phyloP scores from a whole-genome alignment of 768 basidiomycete genomes.

The Mycena indigotica region DNA sequence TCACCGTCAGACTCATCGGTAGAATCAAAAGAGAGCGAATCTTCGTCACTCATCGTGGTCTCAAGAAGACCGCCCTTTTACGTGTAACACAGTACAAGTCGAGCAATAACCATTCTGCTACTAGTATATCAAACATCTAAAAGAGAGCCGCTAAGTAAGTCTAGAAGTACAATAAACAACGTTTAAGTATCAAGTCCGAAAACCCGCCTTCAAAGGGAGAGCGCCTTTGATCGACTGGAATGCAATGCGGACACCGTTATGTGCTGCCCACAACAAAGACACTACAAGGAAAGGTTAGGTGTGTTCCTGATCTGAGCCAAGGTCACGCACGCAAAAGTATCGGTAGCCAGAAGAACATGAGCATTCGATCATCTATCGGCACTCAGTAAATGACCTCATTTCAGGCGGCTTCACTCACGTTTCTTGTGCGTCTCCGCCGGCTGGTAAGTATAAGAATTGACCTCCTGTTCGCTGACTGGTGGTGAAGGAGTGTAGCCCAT shows the following conservation, averaged over 20 bases:
- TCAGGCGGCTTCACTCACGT: constrained; percentile 48
- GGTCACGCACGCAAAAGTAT: constrained; percentile 70
- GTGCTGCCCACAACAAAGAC: constrained; percentile 63
- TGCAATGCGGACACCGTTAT: constrained; percentile 55
- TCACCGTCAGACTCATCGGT: not conserved
- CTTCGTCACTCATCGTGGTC: constrained; percentile 1
- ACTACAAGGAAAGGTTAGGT: constrained; percentile 39
- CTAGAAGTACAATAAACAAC: constrained; percentile 5
- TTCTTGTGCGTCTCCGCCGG: constrained; percentile 66
- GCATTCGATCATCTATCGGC: constrained; percentile 76
- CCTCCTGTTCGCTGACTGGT: constrained; percentile 63
- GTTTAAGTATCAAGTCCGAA: constrained; percentile 33
- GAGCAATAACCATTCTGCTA: not conserved
- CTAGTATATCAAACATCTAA: not conserved
- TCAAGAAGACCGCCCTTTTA: not conserved
- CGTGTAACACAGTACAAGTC: not conserved
- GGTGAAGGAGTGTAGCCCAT: constrained; percentile 49
- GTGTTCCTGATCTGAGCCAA: not conserved
- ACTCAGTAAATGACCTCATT: constrained; percentile 13
- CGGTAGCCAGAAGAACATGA: constrained; percentile 83
- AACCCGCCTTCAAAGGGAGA: constrained; percentile 46
- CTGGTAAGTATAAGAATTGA: constrained; percentile 68
- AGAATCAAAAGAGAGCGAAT: not conserved
- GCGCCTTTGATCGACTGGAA: constrained; percentile 52
- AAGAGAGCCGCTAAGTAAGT: not conserved